Evolutionary conservation across 495 filamentous ascomycete genomes (phyloP).

Genomic region (Penicillium ochrochloron): DNA sequence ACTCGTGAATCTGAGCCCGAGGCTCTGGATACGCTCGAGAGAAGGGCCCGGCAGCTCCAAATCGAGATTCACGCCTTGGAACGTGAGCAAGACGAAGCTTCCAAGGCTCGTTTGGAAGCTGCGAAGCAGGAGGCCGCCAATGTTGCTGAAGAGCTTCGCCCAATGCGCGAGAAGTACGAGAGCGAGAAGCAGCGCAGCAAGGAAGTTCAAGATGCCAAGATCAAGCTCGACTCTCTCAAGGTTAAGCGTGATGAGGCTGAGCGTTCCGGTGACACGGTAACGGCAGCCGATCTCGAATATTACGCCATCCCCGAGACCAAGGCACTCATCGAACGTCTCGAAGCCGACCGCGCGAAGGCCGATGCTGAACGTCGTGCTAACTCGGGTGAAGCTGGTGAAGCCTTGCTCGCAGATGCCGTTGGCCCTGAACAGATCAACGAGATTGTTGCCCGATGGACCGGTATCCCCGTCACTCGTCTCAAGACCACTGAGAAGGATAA

Average conservation of each 20-base stretch:
- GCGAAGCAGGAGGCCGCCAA: slow-evolving; percentile 92
- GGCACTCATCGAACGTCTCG: slow-evolving; percentile 74
- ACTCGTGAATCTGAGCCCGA: slow-evolving; percentile 95
- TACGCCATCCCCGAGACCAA: slow-evolving; percentile 96
- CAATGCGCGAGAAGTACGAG: slow-evolving; percentile 94
- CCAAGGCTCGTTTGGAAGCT: slow-evolving; percentile 74
- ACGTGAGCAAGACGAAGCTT: slow-evolving; percentile 93
- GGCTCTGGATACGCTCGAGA: slow-evolving; percentile 88
- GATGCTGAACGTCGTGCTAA: slow-evolving; percentile 74
- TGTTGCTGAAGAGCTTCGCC: slow-evolving; percentile 85
- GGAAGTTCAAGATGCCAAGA: slow-evolving; percentile 93
- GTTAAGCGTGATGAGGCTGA: slow-evolving; percentile 93
- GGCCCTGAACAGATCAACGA: slow-evolving; percentile 99
- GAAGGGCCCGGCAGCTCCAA: slow-evolving; percentile 83
- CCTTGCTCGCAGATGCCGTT: slow-evolving; percentile 86
- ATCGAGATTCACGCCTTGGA: slow-evolving; percentile 96
- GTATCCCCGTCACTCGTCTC: slow-evolving; percentile 91
- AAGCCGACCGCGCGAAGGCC: slow-evolving; percentile 74
- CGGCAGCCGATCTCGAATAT: slow-evolving; percentile 91
- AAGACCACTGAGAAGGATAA: slow-evolving; percentile 98
- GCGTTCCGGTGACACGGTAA: slow-evolving; percentile 76
- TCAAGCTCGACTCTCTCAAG: slow-evolving; percentile 85
- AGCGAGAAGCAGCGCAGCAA: slow-evolving; percentile 84
- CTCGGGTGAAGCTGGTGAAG: slow-evolving; percentile 57
- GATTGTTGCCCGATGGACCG: slow-evolving; percentile 94